Evolutionary conservation across 495 filamentous ascomycete genomes (phyloP).

Genomic region (Collariella sp.): DNA sequence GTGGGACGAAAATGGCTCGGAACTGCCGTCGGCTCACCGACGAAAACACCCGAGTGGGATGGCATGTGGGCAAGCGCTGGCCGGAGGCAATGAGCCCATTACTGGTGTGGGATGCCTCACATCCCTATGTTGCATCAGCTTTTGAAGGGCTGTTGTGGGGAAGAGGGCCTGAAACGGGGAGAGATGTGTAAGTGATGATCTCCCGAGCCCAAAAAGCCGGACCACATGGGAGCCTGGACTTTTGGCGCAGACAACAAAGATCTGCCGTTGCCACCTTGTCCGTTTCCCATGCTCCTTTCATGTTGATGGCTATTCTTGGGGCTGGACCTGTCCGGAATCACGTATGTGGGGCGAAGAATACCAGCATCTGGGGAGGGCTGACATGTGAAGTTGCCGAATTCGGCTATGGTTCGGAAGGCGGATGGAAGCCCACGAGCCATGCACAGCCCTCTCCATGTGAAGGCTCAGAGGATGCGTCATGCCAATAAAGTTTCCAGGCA

Average conservation of each 20-base stretch:
- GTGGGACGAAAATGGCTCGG: constrained; percentile 1
- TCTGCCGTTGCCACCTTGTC: too few species aligned
- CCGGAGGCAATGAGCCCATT: neutral
- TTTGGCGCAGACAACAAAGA: too few species aligned
- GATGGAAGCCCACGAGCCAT: too few species aligned
- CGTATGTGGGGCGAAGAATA: neutral
- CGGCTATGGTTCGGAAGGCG: neutral
- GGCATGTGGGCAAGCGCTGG: neutral
- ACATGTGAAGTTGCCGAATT: constrained; percentile 4
- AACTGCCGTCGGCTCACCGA: neutral
- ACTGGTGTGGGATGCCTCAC: too few species aligned
- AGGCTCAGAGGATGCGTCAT: too few species aligned
- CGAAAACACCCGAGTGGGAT: neutral
- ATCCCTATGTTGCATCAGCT: too few species aligned
- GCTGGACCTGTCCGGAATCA: neutral
- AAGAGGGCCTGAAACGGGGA: neutral
- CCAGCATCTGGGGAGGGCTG: neutral
- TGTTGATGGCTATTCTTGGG: too few species aligned
- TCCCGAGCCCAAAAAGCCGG: too few species aligned
- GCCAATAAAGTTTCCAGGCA: too few species aligned
- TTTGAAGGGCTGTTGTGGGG: neutral
- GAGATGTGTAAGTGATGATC: neutral
- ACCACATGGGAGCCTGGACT: too few species aligned
- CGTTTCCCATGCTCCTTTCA: too few species aligned
- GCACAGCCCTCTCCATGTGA: too few species aligned